Evolutionary conservation across 257 asterid genomes (phyloP), one percentile per base, ranked within the genome.

Genomic region (Nicotiana paniculata): DNA sequence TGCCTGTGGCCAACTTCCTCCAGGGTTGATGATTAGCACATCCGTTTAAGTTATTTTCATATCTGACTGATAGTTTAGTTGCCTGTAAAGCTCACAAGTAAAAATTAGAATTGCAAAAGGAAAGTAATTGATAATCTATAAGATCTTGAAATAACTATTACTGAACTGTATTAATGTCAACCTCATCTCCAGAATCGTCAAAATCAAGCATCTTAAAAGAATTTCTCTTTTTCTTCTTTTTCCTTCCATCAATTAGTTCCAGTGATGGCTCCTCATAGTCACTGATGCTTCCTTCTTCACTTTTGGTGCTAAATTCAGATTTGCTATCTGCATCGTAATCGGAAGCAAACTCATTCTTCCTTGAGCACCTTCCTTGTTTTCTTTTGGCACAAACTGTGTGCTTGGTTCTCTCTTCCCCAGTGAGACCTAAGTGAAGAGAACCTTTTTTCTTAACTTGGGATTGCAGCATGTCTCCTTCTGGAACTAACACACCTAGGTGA

Each of bases 281-380:
- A 46, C 81, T 76, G 74, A 82, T 70, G 59, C 54, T 79, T 70
- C 62, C 85, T 85, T 83, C 85, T 63, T 81, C 84, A 85, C 65
- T 83, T 72, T 84, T 84, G 66, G 7, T 61, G 64, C 79, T 54
- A 51, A 12, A 69, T 12, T 69, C 79, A 77, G 85, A 72, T 32
- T 64, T 39, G 24, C 26, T 72, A 55, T 81, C 83, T 24, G 13
- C 9, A 24, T 58, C 54, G 15, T 21, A 15, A 70, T 15, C 32
- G 21, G 33, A 62, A 76, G 70, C 54, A 58, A 17, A 53, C 61
- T 85, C 81, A 37, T 32, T 81, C 80, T 53, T 65, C 72, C 81
- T 66, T 15, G 83, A 67, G 81, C 55, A n/a, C 46, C 81, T 77
- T 57, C 59, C 77, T 30, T 12, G 51, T 61, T 77, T 81, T 67